Base-by-base conservation (phyloP, 345 rosid species). In the Leavenworthia alabamica region DNA sequence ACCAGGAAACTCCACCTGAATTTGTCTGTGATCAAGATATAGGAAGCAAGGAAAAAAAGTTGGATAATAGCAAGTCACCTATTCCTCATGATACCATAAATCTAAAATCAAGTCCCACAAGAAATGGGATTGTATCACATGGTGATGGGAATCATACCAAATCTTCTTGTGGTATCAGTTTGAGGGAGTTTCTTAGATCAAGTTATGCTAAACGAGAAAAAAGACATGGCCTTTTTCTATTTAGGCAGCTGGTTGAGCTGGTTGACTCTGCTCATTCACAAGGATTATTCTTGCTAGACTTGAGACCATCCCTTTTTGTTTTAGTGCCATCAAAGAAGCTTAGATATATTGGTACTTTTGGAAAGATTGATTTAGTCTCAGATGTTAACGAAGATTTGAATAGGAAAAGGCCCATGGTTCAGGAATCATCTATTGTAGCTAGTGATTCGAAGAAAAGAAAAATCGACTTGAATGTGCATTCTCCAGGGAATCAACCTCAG, bases 221-320 rank as follows among this genome's bases (percentile, higher is more conserved):
- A 60, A 54, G 43, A 27, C 77, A 78, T 41, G 61, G 79, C 53
- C 55, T 85, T 68, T 65, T 24, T 51, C 29, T 88, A 41, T 83
- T 88, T 66, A 81, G 73, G 80, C 86, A 80, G 75, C 79, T 83
- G 55, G 82, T 83, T 62, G 83, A 85, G 80, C 64, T 88, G 40
- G 86, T 85, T 69, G 82, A 82, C 70, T 76, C 64, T 8, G 82
- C 84, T 13, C 96, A 85, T 45, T 79, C 83, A 4, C 86, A 83
- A 75, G 86, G 87, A 8, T 62, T 73, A 35, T 72, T 66, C 40
- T 79, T 88, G 77, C 71, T 68, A 54, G 88, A 82, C 61, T 53
- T 88, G 53, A 51, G 78, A 37, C 86, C 86, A 22, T 85, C 89
- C 24, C 57, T 67, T 70, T 79, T 88, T 51, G 51, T 51, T 36